phyloP scores from a whole-genome alignment of 352 stramenopile species.

The Phytopythium kandeliae region DNA sequence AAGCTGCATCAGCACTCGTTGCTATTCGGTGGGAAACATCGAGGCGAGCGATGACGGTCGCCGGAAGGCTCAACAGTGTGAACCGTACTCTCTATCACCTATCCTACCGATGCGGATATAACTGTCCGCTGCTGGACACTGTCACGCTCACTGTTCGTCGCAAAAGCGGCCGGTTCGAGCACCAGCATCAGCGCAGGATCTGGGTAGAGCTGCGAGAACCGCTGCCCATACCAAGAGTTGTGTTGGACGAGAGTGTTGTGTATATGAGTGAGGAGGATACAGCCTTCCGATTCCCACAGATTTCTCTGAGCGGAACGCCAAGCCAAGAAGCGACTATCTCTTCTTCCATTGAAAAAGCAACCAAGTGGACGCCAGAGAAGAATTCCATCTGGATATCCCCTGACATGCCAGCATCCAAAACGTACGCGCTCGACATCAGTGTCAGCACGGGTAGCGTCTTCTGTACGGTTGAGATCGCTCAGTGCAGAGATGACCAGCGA shows the following conservation, averaged over 20 bases:
- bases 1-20: neutral
- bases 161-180: neutral
- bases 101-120: conserved; percentile 12
- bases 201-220: conserved; percentile 18
- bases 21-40: neutral
- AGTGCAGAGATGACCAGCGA: conserved; percentile 7
- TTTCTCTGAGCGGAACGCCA: conserved; percentile 16
- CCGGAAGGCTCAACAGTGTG: conserved; percentile 6
- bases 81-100: conserved; percentile 16
- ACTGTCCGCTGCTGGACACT: conserved; percentile 11
- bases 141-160: conserved; percentile 16
- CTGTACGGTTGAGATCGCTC: conserved; percentile 1
- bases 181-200: conserved; percentile 17
- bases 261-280: conserved; percentile 35
- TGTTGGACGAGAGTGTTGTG: conserved; percentile 13
- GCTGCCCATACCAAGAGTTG: conserved; percentile 22
- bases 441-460: conserved; percentile 16
- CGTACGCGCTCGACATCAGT: conserved; percentile 15
- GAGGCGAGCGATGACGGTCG: neutral
- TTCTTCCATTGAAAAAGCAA: neutral
- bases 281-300: conserved; percentile 34
- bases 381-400: neutral
- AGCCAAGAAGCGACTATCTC: conserved; percentile 1
- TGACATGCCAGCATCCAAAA: neutral
- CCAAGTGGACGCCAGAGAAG: neutral